These are phyloP conservation scores for Blepharisma stoltei DNA, from an alignment of 73 alveolate genomes.

Conservation along the genomic window DNA sequence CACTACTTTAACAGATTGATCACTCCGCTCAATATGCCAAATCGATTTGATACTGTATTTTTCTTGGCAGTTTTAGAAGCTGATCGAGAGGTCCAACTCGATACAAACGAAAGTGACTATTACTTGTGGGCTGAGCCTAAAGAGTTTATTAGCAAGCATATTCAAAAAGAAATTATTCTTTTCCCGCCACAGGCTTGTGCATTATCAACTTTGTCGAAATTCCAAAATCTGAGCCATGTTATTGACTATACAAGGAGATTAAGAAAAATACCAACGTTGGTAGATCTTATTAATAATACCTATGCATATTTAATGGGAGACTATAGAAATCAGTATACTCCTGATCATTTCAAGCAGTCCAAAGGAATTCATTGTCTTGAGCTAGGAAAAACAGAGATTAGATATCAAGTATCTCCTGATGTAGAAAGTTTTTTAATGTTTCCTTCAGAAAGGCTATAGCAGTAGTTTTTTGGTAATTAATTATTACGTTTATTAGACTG, in stretches of 20 bases:
- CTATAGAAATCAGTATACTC: no score
- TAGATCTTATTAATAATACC: no score
- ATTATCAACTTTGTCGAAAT: not conserved
- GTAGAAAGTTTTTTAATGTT: no score
- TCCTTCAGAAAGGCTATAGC: no score
- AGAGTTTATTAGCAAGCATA: not conserved
- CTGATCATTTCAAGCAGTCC: no score
- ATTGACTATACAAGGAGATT: not conserved
- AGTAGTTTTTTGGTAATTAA: no score
- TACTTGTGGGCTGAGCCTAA: not conserved
- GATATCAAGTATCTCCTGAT: no score
- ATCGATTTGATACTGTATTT: conserved; percentile 9
- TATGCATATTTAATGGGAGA: no score
- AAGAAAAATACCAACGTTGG: not conserved
- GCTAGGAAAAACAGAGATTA: no score
- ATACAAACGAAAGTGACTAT: not conserved
- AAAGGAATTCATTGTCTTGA: no score
- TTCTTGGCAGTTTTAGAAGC: not conserved
- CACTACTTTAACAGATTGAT: not conserved
- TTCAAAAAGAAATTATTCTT: not conserved
- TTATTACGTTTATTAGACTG: no score
- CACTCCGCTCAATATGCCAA: not conserved
- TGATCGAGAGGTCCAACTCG: not conserved
- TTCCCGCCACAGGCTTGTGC: conserved; percentile 9
- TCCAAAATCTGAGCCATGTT: not conserved